A percentile compares a stretch with the other conserved stretches of the same genome.
These are phyloP conservation scores for Ceriops decandra DNA, from an alignment of 345 rosid species.

Conservation along the genomic window DNA sequence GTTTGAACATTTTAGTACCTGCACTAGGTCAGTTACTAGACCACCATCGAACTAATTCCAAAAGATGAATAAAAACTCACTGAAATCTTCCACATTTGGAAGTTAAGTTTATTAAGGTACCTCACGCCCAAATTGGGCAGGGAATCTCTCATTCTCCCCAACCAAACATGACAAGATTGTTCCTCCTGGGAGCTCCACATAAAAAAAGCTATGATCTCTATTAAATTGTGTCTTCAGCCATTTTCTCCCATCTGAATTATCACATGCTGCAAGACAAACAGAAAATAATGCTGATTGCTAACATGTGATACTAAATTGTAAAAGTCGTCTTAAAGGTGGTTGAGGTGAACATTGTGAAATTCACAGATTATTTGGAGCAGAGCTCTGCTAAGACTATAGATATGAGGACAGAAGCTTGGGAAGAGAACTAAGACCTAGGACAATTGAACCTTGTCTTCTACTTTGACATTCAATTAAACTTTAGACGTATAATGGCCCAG, in stretches of 20 bases:
- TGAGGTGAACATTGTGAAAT: not conserved
- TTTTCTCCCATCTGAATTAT: slow-evolving; percentile 59
- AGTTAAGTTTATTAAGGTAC: slow-evolving; percentile 24
- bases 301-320: slow-evolving; percentile 1
- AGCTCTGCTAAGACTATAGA: not conserved
- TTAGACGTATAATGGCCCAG: not conserved
- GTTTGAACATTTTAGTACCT: too few relatives aligned
- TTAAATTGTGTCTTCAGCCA: slow-evolving; percentile 62
- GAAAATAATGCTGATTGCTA: not conserved
- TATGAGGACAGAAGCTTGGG: not conserved
- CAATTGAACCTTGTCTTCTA: not conserved
- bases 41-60: too few relatives aligned
- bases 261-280: slow-evolving; percentile 38
- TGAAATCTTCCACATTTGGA: too few relatives aligned
- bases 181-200: slow-evolving; percentile 76
- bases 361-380: not conserved
- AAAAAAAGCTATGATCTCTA: slow-evolving; percentile 56
- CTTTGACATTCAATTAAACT: not conserved
- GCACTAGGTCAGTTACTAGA: too few relatives aligned
- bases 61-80: too few relatives aligned
- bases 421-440: not conserved
- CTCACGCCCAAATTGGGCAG: slow-evolving; percentile 92
- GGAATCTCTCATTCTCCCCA: slow-evolving; percentile 76
- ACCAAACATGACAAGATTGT: slow-evolving; percentile 50
- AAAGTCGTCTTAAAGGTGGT: slow-evolving; percentile 1